Conservation (phyloP, 176 grass and related monocot species). For the Aegilops speltoides region DNA sequence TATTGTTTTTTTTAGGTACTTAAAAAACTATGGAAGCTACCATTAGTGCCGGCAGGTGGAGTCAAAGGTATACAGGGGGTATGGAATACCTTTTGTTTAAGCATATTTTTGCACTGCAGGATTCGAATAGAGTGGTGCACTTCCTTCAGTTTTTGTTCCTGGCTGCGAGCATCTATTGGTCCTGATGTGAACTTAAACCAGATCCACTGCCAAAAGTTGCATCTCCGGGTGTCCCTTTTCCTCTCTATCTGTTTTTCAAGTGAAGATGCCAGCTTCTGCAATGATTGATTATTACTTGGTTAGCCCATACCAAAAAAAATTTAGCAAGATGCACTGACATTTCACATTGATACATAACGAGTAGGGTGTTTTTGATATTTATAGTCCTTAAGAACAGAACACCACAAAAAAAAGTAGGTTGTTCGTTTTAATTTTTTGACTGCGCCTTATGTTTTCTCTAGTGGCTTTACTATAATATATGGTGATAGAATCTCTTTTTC, state of each 20-base stretch:
- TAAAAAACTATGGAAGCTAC: neutral
- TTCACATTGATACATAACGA: neutral
- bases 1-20: neutral
- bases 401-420: neutral
- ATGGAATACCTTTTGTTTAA: slow-evolving; percentile 57
- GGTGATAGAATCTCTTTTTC: neutral
- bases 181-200: slow-evolving; percentile 49
- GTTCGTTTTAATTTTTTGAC: neutral
- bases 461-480: neutral
- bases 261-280: slow-evolving; percentile 57
- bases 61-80: neutral
- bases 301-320: neutral
- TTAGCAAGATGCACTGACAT: neutral
- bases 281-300: neutral
- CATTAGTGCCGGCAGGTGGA: neutral
- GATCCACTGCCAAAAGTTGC: slow-evolving; percentile 33
- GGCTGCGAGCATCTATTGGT: slow-evolving; percentile 16
- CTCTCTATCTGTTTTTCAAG: slow-evolving; percentile 55
- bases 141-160: slow-evolving; percentile 58
- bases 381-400: neutral
- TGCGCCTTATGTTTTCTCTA: neutral
- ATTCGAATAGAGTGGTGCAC: slow-evolving; percentile 43
- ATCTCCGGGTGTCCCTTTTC: slow-evolving; percentile 33
- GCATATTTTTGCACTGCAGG: slow-evolving; percentile 60
- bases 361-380: neutral